Base-by-base conservation (phyloP, 805 yeast species). In the Wickerhamiella bombiphila region DNA sequence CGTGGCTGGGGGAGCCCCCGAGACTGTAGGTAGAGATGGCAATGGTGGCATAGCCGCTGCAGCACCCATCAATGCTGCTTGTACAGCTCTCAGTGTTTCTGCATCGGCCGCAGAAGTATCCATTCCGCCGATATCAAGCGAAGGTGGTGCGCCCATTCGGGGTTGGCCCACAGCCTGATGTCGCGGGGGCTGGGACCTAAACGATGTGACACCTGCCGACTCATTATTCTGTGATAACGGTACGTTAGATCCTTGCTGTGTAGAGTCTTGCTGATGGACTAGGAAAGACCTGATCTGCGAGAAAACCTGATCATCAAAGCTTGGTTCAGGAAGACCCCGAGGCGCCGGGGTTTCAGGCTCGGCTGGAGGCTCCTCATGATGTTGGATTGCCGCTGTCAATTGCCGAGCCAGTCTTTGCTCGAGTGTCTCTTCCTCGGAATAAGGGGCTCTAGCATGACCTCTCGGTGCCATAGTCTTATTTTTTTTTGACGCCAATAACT, bases 31-130 rank as follows among this genome's bases (percentile, higher is more conserved):
- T 22, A 13, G 13, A 9, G 26, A 8, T 13, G 26, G 8, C 11
- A 13, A 8, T 22, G 26, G 13, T 22, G 26, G 11, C 13, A 13
- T 13, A 13, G 26, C 26, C 9, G 32, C 9, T 17, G 32, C n/a
- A 9, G 49, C 41, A 31, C 49, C 45, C 13, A 45, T 41, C 11
- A 50, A 44, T 8, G 51, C 53, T 19, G 46, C 46, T 40, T 50
- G 54, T 8, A 50, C 51, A 2, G 53, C 54, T 7, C 49, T 45
- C 32, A 50, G 39, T 7, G 53, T 50, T 5, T 48, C 53, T 1
- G 51, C 48, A 19, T 49, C 53, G 7, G 51, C 40, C 18, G 48
- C 44, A 15, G 44, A 46, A 30, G 35, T 40, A 22, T 42, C 46
- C 20, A 37, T 22, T 6, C 34, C 21, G n/a, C 19, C 26, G 26